Evolutionary conservation across 106 monocot species (phyloP), one percentile per base, ranked within the genome.

Genomic region (Vanilla planifolia): DNA sequence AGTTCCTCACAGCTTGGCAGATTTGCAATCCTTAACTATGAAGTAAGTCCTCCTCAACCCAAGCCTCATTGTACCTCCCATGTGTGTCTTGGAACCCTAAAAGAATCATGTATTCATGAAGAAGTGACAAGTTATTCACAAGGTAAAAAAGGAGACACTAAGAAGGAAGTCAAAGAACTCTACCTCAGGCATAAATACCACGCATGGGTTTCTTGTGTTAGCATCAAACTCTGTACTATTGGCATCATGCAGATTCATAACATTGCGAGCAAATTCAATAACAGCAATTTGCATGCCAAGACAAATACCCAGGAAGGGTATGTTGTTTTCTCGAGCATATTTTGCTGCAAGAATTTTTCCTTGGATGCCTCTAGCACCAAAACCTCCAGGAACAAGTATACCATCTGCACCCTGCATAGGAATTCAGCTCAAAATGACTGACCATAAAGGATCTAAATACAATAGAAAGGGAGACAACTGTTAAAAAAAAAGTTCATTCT

Each of bases 101-200:
- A 60, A 60, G 51, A 26, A 66, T 20, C 28, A 46, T 35, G 23
- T 24, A 5, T 5, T 22, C 34, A 43, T 59, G 8, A 0, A 33
- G 25, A 53, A 13, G 48, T 42, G 32, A 33, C 41, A 55, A 29
- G 0, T 51, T 55, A 40, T 40, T 29, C 48, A 22, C 11, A 21
- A 32, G 22, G 33, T 20, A 36, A 23, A 51, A 17, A 61, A 26
- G 20, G 21, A 22, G 9, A 23, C 48, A 10, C 2, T 28, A 27
- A 25, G 52, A 36, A 50, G 40, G 20, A 17, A 23, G 45, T 50
- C 15, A 64, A 1, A 46, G 20, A 51, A 16, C 1, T 51, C 10
- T 62, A 95, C 94, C 85, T 95, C 94, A 35, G 94, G 94, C 94
- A 95, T 95, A 44, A 95, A 95, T 59, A 95, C 68, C 48, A 95